A percentile compares a stretch with the other conserved stretches of the same genome.
These are phyloP conservation scores for Neurospora sp. DNA, from an alignment of 495 filamentous ascomycete species.

Conservation along the genomic window DNA sequence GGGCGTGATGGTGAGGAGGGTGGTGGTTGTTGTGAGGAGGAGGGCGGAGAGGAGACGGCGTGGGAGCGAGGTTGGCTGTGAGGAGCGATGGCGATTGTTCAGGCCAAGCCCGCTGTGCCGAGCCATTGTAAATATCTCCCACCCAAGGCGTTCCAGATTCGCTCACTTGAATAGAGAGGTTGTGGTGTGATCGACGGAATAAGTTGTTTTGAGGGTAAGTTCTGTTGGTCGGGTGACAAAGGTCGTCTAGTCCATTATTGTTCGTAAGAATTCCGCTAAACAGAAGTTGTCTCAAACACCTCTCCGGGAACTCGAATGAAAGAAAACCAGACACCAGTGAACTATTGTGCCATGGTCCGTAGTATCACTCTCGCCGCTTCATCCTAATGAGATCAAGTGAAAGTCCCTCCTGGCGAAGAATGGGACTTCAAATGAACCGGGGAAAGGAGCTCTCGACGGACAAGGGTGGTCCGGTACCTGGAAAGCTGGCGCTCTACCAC, in stretches of 20 bases:
- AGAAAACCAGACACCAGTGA: background rate
- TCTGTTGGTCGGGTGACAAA: background rate
- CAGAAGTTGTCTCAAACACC: background rate
- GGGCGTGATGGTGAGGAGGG: background rate
- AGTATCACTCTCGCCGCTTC: background rate
- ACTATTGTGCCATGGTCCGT: background rate
- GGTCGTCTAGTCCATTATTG: background rate
- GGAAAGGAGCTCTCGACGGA: background rate
- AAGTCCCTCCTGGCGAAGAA: background rate
- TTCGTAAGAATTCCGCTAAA: background rate
- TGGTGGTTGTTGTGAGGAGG: conserved; percentile 21
- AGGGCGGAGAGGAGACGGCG: conserved; percentile 11
- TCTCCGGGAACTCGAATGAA: background rate
- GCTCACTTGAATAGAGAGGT: background rate
- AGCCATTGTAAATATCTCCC: background rate
- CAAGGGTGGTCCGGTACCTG: background rate
- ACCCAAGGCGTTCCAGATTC: background rate
- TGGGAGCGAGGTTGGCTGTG: background rate
- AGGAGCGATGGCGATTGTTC: background rate
- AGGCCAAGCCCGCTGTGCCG: background rate
- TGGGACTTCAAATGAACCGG: background rate
- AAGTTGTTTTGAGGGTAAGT: background rate
- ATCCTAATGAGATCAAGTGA: background rate
- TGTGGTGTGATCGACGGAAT: background rate
- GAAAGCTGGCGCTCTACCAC: background rate